Conservation (phyloP, 1,139 yeast genomes). For the Lodderomyces oxycetoniae region DNA sequence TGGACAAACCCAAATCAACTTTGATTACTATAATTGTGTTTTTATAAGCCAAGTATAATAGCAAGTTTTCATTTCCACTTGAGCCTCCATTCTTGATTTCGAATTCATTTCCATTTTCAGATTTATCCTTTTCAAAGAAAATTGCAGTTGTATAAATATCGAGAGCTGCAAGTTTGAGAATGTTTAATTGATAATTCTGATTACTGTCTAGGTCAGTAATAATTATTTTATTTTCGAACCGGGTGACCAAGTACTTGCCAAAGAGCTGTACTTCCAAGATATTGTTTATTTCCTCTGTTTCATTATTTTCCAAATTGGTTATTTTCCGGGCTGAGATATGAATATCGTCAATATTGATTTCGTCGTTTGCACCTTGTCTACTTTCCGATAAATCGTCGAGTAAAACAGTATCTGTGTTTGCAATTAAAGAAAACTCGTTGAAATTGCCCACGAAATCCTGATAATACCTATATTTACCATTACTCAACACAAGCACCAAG, state of each 20-base stretch:
- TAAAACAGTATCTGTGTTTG: slow-evolving; percentile 16
- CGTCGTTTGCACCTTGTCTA: slow-evolving; percentile 5
- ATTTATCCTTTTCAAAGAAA: slow-evolving; percentile 4
- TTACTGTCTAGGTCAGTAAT: slow-evolving; percentile 25
- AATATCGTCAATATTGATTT: slow-evolving; percentile 1
- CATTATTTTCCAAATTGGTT: slow-evolving; percentile 32
- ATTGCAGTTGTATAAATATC: slow-evolving; percentile 11
- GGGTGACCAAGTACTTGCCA: slow-evolving; percentile 28
- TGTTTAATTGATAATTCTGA: slow-evolving; percentile 25
- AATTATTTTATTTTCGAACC: slow-evolving; percentile 25
- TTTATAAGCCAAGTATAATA: slow-evolving; percentile 27
- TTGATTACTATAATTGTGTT: slow-evolving; percentile 26
- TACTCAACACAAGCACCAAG: slow-evolving; percentile 55
- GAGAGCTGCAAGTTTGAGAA: slow-evolving; percentile 14
- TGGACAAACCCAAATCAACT: slow-evolving; percentile 21
- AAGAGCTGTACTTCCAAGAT: slow-evolving; percentile 23
- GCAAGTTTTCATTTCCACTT: slow-evolving; percentile 4
- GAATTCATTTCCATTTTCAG: too few species aligned
- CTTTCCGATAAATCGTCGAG: slow-evolving; percentile 30
- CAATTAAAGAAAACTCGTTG: slow-evolving; percentile 36
- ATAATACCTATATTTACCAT: slow-evolving; percentile 58
- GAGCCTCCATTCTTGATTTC: slow-evolving; percentile 14
- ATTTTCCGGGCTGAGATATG: slow-evolving; percentile 15
- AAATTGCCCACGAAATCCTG: slow-evolving; percentile 66
- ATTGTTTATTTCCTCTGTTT: slow-evolving; percentile 27